Percentiles rank a stretch among this genome's conserved stretches.
Evolutionary conservation across 176 grass and related monocot genomes (phyloP).

Genomic region (Themeda triandra): DNA sequence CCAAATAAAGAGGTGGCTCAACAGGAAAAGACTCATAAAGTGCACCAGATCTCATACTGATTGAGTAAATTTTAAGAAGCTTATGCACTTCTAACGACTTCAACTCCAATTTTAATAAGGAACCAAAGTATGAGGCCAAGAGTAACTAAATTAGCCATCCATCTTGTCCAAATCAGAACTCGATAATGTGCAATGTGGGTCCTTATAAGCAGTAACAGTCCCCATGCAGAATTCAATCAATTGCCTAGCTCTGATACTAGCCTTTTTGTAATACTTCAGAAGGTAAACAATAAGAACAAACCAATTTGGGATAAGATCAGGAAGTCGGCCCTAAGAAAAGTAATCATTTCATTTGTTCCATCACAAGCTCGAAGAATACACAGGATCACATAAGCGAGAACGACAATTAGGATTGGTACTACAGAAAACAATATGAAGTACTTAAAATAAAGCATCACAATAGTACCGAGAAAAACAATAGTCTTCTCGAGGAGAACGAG

Average conservation of each 20-base stretch:
- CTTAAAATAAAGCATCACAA: background rate
- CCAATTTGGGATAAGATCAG: constrained; percentile 5
- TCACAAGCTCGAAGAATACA: background rate
- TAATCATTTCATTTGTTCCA: background rate
- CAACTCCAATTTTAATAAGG: background rate
- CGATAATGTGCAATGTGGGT: background rate
- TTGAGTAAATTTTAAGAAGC: background rate
- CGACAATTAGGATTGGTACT: background rate
- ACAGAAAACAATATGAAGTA: constrained; percentile 8
- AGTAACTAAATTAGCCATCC: background rate
- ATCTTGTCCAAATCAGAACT: background rate
- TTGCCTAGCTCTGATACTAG: background rate
- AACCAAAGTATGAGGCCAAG: background rate
- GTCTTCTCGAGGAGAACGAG: constrained; percentile 19
- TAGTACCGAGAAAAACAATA: background rate
- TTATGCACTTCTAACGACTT: background rate
- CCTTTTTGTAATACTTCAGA: background rate
- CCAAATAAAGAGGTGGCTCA: background rate
- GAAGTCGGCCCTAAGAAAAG: background rate
- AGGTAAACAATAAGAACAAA: constrained; percentile 8
- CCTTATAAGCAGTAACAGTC: background rate
- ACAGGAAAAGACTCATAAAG: background rate
- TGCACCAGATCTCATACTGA: background rate
- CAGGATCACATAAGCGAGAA: background rate
- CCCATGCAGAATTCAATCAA: background rate